Evolutionary conservation across 2,329 filamentous ascomycete species (phyloP).

Genomic region (Pyrenochaeta sp.): DNA sequence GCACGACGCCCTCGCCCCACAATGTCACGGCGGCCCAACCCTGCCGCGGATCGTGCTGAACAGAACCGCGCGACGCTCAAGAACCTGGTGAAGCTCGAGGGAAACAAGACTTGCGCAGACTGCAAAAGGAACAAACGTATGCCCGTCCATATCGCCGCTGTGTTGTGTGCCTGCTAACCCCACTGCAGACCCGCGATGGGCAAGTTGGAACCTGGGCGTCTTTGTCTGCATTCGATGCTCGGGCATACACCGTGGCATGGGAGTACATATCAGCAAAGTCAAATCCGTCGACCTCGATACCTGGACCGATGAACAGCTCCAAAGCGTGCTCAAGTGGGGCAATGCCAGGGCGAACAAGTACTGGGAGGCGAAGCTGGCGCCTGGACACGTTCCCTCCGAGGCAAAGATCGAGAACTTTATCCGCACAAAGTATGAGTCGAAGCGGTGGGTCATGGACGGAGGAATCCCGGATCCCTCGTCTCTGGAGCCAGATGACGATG

Average conservation of each 20-base stretch:
- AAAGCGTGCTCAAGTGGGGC: slow-evolving; percentile 93
- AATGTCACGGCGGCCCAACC: slow-evolving; percentile 84
- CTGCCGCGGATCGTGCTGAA: slow-evolving; percentile 84
- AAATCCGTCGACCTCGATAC: slow-evolving; percentile 98
- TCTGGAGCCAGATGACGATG: slow-evolving; percentile 82
- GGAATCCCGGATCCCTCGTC: slow-evolving; percentile 91
- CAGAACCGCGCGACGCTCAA: slow-evolving; percentile 96
- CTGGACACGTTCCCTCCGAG: slow-evolving; percentile 92
- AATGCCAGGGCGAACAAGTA: slow-evolving; percentile 97
- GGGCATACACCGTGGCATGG: slow-evolving; percentile 98
- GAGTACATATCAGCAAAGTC: slow-evolving; percentile 96
- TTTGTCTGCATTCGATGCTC: slow-evolving; percentile 99
- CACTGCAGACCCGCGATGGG: slow-evolving; percentile 90
- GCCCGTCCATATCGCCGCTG: slow-evolving; percentile 33
- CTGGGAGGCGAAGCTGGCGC: slow-evolving; percentile 93
- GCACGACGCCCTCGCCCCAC: slow-evolving; percentile 31
- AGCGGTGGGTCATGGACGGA: slow-evolving; percentile 99
- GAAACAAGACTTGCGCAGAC: slow-evolving; percentile 96
- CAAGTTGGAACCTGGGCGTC: slow-evolving; percentile 96
- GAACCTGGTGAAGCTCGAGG: slow-evolving; percentile 89
- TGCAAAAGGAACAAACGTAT: slow-evolving; percentile 98
- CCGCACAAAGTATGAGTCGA: slow-evolving; percentile 97
- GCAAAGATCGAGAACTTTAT: slow-evolving; percentile 99
- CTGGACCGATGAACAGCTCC: slow-evolving; percentile 97
- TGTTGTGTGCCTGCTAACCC: slow-evolving; percentile 35